A percentile compares a stretch with the other conserved stretches of the same genome.
phyloP scores from a whole-genome alignment of 1,139 yeast species.

The Scheffersomyces segobiensis region DNA sequence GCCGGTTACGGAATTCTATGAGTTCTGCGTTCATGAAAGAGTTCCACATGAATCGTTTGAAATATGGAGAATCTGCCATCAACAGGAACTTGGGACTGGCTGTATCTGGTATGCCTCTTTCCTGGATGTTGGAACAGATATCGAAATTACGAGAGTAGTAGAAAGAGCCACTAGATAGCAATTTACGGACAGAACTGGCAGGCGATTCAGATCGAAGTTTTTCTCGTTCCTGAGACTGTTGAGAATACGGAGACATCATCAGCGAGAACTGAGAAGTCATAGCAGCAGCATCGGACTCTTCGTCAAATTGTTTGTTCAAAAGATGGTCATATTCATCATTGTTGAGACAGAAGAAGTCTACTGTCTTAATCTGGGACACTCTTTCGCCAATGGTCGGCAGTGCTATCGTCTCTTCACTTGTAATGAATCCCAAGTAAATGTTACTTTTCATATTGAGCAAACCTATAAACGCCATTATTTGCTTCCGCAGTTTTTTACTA shows the following conservation, averaged over 20 bases:
- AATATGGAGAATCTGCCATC: slow-evolving; percentile 48
- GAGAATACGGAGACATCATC: not conserved
- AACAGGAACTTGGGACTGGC: slow-evolving; percentile 27
- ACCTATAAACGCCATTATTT: slow-evolving; percentile 61
- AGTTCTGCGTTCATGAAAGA: slow-evolving; percentile 57
- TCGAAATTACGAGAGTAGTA: slow-evolving; percentile 69
- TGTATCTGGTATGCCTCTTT: slow-evolving; percentile 39
- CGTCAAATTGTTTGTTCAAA: slow-evolving; percentile 22
- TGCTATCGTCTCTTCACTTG: slow-evolving; percentile 58
- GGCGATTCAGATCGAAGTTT: slow-evolving; percentile 51
- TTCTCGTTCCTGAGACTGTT: slow-evolving; percentile 16
- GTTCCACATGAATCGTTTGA: slow-evolving; percentile 67
- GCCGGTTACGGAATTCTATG: slow-evolving; percentile 57
- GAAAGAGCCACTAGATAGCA: slow-evolving; percentile 63
- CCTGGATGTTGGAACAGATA: slow-evolving; percentile 61
- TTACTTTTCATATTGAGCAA: slow-evolving; percentile 54
- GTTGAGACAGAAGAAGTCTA: slow-evolving; percentile 64
- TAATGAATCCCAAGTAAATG: slow-evolving; percentile 58
- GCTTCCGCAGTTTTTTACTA: slow-evolving; percentile 22
- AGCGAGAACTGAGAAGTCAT: not conserved
- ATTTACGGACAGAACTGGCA: slow-evolving; percentile 55
- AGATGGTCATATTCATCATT: slow-evolving; percentile 53
- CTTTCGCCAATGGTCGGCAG: slow-evolving; percentile 57
- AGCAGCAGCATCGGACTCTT: slow-evolving; percentile 8
- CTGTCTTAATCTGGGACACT: slow-evolving; percentile 53